Evolutionary conservation across 495 filamentous ascomycete genomes (phyloP), one percentile per base, ranked within the genome.

Genomic region (Hyaloscypha bicolor): DNA sequence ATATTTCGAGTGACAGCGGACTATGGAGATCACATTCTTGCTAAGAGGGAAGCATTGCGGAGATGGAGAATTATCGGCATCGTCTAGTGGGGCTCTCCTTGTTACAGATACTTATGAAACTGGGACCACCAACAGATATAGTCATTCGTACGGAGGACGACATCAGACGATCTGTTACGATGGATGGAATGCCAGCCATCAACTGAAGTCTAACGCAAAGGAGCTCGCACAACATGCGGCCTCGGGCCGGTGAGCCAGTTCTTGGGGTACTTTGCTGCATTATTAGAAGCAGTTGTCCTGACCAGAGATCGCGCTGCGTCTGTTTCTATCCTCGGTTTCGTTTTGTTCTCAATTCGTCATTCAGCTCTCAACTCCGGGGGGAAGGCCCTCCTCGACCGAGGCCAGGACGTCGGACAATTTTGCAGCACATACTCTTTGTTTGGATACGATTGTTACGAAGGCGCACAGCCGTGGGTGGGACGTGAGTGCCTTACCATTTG

Each of bases 51-150:
- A 48, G 42, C 42, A 19, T 16, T 48, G 42, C 9, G 16, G 3
- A 19, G 0, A 48, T 19, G 42, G 42, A 48, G 42, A 48, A 37
- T 1, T 8, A 37, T 1, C 35, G 35, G 35, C 35, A 37, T 12
- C 35, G 1, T 12, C 35, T 12, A 37, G 12, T 48, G 9, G 22
- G 53, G 8, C 22, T 39, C 30, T 33, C 35, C 33, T 29, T 48
- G 39, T 63, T 37, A 33, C 60, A 63, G 45, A 55, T 8, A 33
- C 8, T 25, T 63, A 5, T 37, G 60, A 63, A 63, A 63, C 60
- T 63, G 45, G 21, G 21, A 29, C 45, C 42, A 53, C 35, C 56
- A 37, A 14, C 30, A 60, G 56, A 60, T 60, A 33, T 9, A 60
- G 1, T 60, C 56, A 37, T 33, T n/a, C 32, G 30, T 30, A 37